phyloP scores from a whole-genome alignment of 257 asterid genomes.

The Striga asiatica region DNA sequence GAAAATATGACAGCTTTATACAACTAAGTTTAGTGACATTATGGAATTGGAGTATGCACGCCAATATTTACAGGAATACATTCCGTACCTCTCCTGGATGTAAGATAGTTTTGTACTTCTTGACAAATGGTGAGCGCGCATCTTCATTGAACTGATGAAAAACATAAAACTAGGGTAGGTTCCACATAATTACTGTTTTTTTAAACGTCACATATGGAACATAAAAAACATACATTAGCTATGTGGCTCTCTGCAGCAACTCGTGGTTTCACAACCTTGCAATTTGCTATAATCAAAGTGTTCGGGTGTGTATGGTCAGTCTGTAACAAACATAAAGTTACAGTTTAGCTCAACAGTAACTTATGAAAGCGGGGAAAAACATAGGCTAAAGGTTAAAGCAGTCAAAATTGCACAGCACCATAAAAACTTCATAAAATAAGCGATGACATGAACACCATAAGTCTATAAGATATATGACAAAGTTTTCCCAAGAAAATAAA shows the following conservation, averaged over 20 bases:
- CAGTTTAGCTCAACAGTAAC: too few relatives aligned
- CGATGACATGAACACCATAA: too few relatives aligned
- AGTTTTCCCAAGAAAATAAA: too few relatives aligned
- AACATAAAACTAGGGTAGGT: slow-evolving; percentile 9
- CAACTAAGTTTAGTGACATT: background rate
- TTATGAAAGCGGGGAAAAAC: background rate
- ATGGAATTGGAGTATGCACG: background rate
- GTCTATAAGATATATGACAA: too few relatives aligned
- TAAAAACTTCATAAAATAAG: slow-evolving; percentile 3
- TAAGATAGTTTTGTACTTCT: slow-evolving; percentile 87
- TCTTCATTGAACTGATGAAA: slow-evolving; percentile 83
- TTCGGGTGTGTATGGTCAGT: too few relatives aligned
- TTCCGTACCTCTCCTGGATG: slow-evolving; percentile 96
- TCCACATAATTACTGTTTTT: background rate
- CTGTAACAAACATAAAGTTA: too few relatives aligned
- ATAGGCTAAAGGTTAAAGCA: background rate
- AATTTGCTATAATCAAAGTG: slow-evolving; percentile 83
- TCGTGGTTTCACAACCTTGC: slow-evolving; percentile 88
- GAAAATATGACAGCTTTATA: too few relatives aligned
- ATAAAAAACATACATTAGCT: slow-evolving; percentile 50
- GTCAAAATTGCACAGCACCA: background rate
- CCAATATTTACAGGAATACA: background rate
- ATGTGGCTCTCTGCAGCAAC: slow-evolving; percentile 83
- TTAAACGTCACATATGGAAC: background rate
- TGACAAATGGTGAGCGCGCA: slow-evolving; percentile 88